phyloP scores from a whole-genome alignment of 805 yeast species.

The Metschnikowia henanensis region DNA sequence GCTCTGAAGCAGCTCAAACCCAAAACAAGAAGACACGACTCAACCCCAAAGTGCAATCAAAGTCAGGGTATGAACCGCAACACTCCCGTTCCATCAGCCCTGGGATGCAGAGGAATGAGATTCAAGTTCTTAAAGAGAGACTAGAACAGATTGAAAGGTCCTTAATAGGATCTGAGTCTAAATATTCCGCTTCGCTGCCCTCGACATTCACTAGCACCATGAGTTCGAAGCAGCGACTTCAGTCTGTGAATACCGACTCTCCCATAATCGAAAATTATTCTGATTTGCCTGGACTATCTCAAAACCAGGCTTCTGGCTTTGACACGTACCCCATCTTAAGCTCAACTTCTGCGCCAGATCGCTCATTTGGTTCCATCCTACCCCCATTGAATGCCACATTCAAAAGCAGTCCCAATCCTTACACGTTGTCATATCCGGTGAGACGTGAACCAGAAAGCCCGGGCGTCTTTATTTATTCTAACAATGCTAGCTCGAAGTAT shows the following conservation, averaged over 20 bases:
- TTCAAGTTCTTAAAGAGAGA: constrained; percentile 18
- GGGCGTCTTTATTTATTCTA: background rate
- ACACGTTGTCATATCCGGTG: background rate
- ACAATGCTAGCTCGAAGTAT: background rate
- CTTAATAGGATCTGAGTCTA: constrained; percentile 3
- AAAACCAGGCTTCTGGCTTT: background rate
- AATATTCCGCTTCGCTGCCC: background rate
- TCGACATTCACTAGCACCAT: background rate
- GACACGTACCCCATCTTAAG: background rate
- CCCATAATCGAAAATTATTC: background rate
- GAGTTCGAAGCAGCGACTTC: background rate
- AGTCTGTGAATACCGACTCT: background rate
- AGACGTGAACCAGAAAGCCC: background rate
- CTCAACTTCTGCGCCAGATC: background rate
- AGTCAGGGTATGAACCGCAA: background rate
- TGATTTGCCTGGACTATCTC: background rate
- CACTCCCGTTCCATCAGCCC: background rate
- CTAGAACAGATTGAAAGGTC: constrained; percentile 19
- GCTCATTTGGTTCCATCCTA: background rate
- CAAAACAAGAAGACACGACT: background rate
- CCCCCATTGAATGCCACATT: constrained; percentile 7
- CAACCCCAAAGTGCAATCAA: background rate
- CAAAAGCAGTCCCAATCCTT: background rate
- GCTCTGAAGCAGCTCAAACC: background rate
- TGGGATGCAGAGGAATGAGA: constrained; percentile 12